Evolutionary conservation across 1,139 yeast species (phyloP), one percentile per base, ranked within the genome.

Genomic region (Yamadazyma sp.): DNA sequence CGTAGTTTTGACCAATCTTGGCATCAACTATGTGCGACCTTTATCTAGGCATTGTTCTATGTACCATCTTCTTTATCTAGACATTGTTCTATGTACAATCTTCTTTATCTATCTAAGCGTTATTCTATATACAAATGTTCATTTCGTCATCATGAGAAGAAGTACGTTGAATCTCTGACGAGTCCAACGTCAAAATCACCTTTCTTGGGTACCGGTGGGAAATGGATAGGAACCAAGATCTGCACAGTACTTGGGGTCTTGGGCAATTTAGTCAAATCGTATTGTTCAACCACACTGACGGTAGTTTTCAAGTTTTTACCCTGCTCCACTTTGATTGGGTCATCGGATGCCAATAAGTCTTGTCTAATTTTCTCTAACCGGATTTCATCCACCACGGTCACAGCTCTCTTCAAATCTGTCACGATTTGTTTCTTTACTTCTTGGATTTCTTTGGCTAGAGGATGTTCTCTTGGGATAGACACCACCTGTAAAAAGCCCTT

Each of bases 141-240:
- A 24, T 26, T 22, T 22, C 12, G 8, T 18, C 21, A 18, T 40
- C 32, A 72, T 33, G 77, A 67, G 64, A 92, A 92, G 71, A 92
- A 92, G 62, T 92, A 92, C 34, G 75, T 74, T 43, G 96, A 86
- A 34, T 82, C 76, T 52, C 76, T 75, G 38, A 92, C 83, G 44
- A 76, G 76, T 33, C 69, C 64, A 31, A 92, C 95, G 56, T 90
- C 95, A 54, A 90, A 87, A 23, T 80, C 82, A 33, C 97, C 98
- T 61, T 78, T 85, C 37, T 74, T 66, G 11, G 97, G 97, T 30
- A 89, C 78, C 0, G 70, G 73, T 0, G 96, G 95, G 50, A 90
- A 73, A 36, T 61, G 64, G 47, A 90, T 67, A 14, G 95, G 96
- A 8, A 79, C 80, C 43, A 72, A 59, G 4, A 70, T 56, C 45